Evolutionary conservation across 352 stramenopile species (phyloP), one percentile per base, ranked within the genome.

Genomic region (Pythium rishiriense): DNA sequence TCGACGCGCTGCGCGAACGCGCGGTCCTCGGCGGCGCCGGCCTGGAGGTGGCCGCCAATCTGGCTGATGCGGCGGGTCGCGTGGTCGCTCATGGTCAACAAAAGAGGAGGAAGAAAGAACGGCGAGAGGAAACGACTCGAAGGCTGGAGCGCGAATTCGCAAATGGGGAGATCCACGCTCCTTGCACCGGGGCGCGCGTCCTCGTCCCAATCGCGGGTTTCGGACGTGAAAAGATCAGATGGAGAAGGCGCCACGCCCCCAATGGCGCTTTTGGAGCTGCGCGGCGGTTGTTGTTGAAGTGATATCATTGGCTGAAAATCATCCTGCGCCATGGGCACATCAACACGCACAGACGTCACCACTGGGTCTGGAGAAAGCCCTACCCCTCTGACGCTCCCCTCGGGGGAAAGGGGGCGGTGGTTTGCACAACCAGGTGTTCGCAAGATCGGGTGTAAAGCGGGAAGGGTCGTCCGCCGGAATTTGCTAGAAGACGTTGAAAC

Each of bases 1-100:
- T 93, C 79, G 19, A 94, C 69, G 60, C 87, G 87, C 62, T 88
- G 78, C 48, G 70, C 66, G 55, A 77, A 88, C 42, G 68, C 65
- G 39, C 58, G 79, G 52, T 96, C 87, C 73, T 96, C 87, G 29
- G 75, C 67, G 51, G 64, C 70, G 52, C 57, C 42, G 26, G 33
- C 24, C 42, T 77, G 84, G 55, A 93, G 52, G 61, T 93, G 82
- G 66, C 71, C 76, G 64, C 79, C 75, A 65, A 94, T 80, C 54
- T 92, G 80, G 70, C 72, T 80, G 70, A 94, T 87, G 58, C 85
- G 85, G 66, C 84, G 76, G 57, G 79, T 78, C 61, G 78, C 69
- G 55, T 84, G 74, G 63, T 75, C 64, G 73, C 79, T 90, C 81
- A 90, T 92, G 25, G 21, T 61, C 22, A 0, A 47, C 9, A 45